Base-by-base conservation (phyloP, 2,329 filamentous ascomycete species). In the Fusarium tjaetaba region DNA sequence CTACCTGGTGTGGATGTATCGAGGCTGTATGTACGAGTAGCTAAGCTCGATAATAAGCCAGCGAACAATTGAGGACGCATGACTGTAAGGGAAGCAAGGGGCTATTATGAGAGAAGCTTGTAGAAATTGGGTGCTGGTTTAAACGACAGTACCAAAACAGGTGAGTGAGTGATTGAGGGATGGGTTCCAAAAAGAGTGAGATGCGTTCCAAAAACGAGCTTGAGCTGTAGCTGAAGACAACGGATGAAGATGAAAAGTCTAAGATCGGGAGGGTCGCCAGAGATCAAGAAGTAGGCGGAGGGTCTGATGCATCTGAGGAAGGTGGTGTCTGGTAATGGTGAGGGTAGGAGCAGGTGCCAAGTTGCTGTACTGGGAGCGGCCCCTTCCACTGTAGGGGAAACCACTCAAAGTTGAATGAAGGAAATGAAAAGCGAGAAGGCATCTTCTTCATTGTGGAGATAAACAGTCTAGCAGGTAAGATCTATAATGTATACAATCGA, bases 121-220 rank as follows among this genome's bases (percentile, higher is more conserved):
- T 52, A 55, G 39, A 24, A 46, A 55, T 18, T 26, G 32, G n/a
- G 46, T 52, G 26, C 76, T 78, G 72, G 74, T 74, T 68, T 77
- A 79, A 80, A 80, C 76, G 79, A 79, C 80, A 72, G 76, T 76
- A 73, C 77, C 79, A 79, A 79, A 80, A 36, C 80, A 80, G 78
- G 70, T 53, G 69, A 75, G 69, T 46, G 74, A 65, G 61, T 39
- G 30, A 65, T 57, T 48, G 62, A 64, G n/a, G 57, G 42, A 67
- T 60, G 71, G 68, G 74, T 76, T 80, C 80, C 79, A 81, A 83
- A 80, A 80, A 79, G 79, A 77, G 71, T 45, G 65, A 71, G 71
- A 75, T 72, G 61, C 58, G 61, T 68, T 78, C 74, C 72, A 73
- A 65, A 67, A 75, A 71, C 68, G 73, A 70, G 73, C 71, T 76